Evolutionary conservation across 305 asterid genomes (phyloP).

Genomic region (Rubia peregrina): DNA sequence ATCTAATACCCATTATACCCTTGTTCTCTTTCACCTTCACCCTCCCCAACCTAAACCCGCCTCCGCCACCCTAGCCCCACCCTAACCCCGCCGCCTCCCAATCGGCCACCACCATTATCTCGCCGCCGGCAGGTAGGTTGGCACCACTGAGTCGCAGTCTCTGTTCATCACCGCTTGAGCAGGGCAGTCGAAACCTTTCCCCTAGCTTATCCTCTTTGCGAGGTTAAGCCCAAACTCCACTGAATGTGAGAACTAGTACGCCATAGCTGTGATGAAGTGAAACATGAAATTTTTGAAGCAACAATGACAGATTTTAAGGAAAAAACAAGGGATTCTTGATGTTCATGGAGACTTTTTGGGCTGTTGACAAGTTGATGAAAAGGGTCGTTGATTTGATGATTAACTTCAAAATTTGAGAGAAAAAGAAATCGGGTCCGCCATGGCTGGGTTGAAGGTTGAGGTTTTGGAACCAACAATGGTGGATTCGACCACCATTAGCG

Average conservation of each 20-base stretch:
- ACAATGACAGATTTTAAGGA: background rate
- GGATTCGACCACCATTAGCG: too few species aligned
- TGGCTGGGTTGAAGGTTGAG: too few species aligned
- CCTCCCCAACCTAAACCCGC: too few species aligned
- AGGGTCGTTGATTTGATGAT: background rate
- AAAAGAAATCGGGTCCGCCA: too few species aligned
- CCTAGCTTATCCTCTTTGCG: slow-evolving; percentile 66
- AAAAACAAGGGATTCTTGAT: background rate
- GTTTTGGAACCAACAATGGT: too few species aligned
- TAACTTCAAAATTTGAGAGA: background rate
- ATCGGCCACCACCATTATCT: too few species aligned
- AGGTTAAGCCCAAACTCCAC: slow-evolving; percentile 60
- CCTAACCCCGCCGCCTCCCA: too few species aligned
- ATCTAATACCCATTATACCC: too few species aligned
- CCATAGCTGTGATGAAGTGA: slow-evolving; percentile 25
- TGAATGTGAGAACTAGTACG: slow-evolving; percentile 55
- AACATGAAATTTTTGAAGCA: too few species aligned
- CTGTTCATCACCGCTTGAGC: slow-evolving; percentile 34
- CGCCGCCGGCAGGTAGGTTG: slow-evolving; percentile 45
- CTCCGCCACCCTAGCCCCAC: too few species aligned
- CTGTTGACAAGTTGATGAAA: background rate
- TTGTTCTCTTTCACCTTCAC: too few species aligned
- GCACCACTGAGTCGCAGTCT: slow-evolving; percentile 23
- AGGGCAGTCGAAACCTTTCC: slow-evolving; percentile 30
- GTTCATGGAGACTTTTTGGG: background rate